Percentiles rank a stretch among this genome's conserved stretches.
These are phyloP conservation scores for Capronia epimyces DNA, from an alignment of 2,329 filamentous ascomycete species.

Conservation along the genomic window DNA sequence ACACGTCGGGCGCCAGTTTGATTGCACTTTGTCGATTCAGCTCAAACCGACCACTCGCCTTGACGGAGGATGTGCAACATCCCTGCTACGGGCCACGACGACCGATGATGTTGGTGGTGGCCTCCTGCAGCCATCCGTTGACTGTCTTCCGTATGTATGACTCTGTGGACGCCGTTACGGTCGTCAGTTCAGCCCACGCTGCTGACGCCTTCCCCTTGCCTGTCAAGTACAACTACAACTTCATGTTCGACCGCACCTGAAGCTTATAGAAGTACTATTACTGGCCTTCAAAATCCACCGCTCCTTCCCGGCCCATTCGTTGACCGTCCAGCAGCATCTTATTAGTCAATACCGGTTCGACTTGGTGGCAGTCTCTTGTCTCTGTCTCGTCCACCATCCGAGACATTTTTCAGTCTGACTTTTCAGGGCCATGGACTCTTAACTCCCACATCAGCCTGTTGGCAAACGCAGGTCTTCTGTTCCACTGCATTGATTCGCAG, in stretches of 20 bases:
- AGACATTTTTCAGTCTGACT: neutral
- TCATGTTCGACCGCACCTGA: too few species aligned
- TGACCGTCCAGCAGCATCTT: neutral
- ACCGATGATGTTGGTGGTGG: neutral
- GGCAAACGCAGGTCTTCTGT: constrained; percentile 2
- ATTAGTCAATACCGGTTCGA: neutral
- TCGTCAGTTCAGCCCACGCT: neutral
- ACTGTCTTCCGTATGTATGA: neutral
- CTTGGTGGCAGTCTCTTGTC: neutral
- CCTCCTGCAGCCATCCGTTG: neutral
- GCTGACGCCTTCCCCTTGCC: neutral
- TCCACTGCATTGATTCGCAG: constrained; percentile 6
- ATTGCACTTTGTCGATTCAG: constrained; percentile 1
- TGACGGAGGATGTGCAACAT: neutral
- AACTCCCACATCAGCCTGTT: constrained; percentile 7
- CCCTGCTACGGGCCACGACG: neutral
- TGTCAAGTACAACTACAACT: neutral
- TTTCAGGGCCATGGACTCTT: constrained; percentile 14
- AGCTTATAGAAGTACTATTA: too few species aligned
- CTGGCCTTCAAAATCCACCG: too few species aligned
- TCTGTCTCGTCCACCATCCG: neutral
- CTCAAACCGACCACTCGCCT: neutral
- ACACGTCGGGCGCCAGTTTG: neutral
- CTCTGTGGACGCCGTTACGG: too few species aligned
- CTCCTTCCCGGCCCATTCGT: neutral